These are phyloP conservation scores for Puccinia hordei DNA, from an alignment of 1,284 basidiomycete genomes.

Conservation along the genomic window DNA sequence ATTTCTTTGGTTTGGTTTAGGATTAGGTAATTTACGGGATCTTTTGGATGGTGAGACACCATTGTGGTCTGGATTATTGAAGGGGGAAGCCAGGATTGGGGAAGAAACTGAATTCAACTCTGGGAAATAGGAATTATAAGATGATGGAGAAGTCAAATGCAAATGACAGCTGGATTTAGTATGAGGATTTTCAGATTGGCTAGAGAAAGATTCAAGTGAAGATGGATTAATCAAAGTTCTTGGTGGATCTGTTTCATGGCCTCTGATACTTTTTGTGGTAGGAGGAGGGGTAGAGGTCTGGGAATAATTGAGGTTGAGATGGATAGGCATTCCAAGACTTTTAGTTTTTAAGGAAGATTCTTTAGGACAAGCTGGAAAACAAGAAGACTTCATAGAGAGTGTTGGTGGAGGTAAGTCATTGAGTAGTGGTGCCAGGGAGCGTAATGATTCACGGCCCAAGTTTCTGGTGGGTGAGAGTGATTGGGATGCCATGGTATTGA, in stretches of 20 bases:
- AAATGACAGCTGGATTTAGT: conserved; percentile 7
- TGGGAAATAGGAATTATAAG: conserved; percentile 17
- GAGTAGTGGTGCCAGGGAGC: conserved; percentile 23
- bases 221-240: conserved; percentile 16
- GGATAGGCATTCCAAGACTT: background rate
- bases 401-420: conserved; percentile 13
- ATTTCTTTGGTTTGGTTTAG: background rate
- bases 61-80: conserved; percentile 5
- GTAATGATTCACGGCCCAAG: conserved; percentile 4
- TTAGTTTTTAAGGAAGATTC: background rate
- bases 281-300: conserved; percentile 18
- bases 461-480: background rate
- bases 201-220: conserved; percentile 20
- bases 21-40: background rate
- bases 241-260: background rate
- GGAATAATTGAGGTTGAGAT: background rate
- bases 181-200: conserved; percentile 1
- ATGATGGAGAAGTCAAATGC: background rate
- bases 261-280: background rate
- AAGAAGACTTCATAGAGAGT: background rate
- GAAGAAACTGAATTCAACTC: conserved; percentile 33
- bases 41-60: conserved; percentile 8
- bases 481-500: conserved; percentile 5
- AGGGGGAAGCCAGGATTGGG: conserved; percentile 21
- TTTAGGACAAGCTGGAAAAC: background rate